Base-by-base conservation (phyloP, 805 yeast genomes). In the Ogataea corticis region DNA sequence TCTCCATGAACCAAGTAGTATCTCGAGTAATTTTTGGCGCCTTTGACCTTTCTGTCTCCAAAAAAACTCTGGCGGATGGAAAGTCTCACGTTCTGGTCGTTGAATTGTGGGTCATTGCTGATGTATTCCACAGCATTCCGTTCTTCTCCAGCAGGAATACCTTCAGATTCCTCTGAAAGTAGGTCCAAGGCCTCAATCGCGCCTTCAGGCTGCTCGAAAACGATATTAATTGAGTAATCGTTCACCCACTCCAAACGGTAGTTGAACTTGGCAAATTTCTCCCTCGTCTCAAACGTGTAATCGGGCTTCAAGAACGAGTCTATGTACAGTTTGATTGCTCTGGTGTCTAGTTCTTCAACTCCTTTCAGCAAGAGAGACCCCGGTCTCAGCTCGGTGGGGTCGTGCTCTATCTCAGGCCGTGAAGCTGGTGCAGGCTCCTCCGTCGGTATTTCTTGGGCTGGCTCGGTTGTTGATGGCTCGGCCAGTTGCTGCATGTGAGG, bases 1-100 rank as follows among this genome's bases (percentile, higher is more conserved):
- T 82, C 90, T 3, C 92, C 92, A 52, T 85, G 83, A 14, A 81
- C 58, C 46, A 82, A 67, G 65, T 85, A 85, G 63, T 83, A 85
- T 32, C 86, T 63, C 16, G 87, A 82, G 43, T 73, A 74, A 12
- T 71, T 76, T 17, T 77, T 68, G 9, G 89, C 82, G 48, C 79
- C 78, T 44, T 70, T 70, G 13, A 74, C 75, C 54, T 85, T 85
- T 37, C 69, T 68, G 62, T 85, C 92, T 2, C 75, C 66, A 39
- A 63, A 68, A 38, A 73, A 69, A 10, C 87, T 71, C 52, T 71
- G 77, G 46, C 91, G 69, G 9, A 75, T 66, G 33, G 62, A 53
- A 38, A 82, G 56, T 51, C 63, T 44, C 51, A 58, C 65, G 58
- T 43, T 52, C 35, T 52, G 55, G 36, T 41, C 49, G 29, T 57